phyloP scores from a whole-genome alignment of 1,284 basidiomycete species.

The Moesziomyces sp. region DNA sequence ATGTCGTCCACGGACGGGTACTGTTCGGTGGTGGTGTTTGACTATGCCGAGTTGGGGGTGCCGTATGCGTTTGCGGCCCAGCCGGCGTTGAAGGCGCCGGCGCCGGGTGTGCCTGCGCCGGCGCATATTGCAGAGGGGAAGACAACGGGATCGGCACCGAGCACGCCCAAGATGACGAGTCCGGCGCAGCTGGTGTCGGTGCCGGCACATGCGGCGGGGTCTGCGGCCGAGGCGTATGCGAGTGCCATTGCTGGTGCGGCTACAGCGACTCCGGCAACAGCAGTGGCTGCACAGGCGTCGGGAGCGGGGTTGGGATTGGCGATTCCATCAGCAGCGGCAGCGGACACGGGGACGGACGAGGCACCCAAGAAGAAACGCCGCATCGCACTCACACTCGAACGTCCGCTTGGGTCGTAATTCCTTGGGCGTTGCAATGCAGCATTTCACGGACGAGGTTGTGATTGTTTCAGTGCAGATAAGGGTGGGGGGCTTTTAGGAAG shows the following conservation, averaged over 20 bases:
- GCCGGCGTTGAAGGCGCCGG: slow-evolving; percentile 47
- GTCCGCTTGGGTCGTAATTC: slow-evolving; percentile 50
- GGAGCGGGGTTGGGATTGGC: slow-evolving; percentile 57
- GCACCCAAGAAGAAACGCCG: slow-evolving; percentile 89
- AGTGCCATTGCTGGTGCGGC: slow-evolving; percentile 12
- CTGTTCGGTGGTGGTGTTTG: slow-evolving; percentile 85
- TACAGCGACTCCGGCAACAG: neutral
- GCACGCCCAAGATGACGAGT: slow-evolving; percentile 31
- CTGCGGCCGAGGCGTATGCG: slow-evolving; percentile 36
- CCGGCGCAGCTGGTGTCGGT: slow-evolving; percentile 22
- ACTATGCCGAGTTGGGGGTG: slow-evolving; percentile 85
- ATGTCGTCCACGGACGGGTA: slow-evolving; percentile 95
- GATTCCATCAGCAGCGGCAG: slow-evolving; percentile 56
- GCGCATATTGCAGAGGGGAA: slow-evolving; percentile 38
- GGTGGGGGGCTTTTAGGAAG: too few relatives aligned
- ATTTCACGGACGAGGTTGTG: too few relatives aligned
- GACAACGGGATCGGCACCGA: slow-evolving; percentile 25
- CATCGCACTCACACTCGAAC: slow-evolving; percentile 77
- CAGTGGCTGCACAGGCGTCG: neutral
- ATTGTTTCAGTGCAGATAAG: too few relatives aligned
- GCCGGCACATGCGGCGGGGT: slow-evolving; percentile 10
- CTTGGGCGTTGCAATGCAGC: neutral
- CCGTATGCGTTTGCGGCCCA: slow-evolving; percentile 64
- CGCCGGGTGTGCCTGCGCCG: slow-evolving; percentile 23
- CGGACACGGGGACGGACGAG: slow-evolving; percentile 67